Evolutionary conservation across 1,284 basidiomycete genomes (phyloP).

Genomic region (Cutaneotrichosporon sp.): DNA sequence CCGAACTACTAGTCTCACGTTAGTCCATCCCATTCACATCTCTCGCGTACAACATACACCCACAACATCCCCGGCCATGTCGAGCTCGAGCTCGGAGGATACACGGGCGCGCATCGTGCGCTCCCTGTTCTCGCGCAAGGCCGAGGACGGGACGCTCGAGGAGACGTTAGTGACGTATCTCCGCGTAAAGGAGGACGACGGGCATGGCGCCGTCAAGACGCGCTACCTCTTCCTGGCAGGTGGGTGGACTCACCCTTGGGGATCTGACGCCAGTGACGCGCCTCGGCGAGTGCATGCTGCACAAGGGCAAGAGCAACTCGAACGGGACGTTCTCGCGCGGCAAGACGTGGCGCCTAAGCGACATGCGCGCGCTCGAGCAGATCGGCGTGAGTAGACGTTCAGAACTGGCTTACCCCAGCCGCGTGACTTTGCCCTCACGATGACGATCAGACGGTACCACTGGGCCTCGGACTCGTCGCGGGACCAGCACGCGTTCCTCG

Average conservation of each 20-base stretch:
- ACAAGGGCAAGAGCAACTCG: constrained; percentile 95
- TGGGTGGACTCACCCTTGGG: constrained; percentile 57
- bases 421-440: constrained; percentile 72
- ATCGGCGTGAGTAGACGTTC: constrained; percentile 62
- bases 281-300: constrained; percentile 70
- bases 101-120: constrained; percentile 66
- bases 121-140: constrained; percentile 75
- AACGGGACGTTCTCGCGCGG: constrained; percentile 96
- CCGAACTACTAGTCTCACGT: neutral
- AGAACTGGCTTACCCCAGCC: constrained; percentile 55
- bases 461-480: constrained; percentile 76
- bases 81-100: constrained; percentile 9
- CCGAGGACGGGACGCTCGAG: constrained; percentile 62
- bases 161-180: constrained; percentile 81
- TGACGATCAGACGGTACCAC: constrained; percentile 74
- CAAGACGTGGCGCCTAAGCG: constrained; percentile 89
- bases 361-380: constrained; percentile 78
- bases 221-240: constrained; percentile 83
- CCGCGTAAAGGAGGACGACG: constrained; percentile 79
- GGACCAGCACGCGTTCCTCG: constrained; percentile 72
- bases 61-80: neutral
- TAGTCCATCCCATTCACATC: constrained; percentile 4
- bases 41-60: neutral
- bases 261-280: constrained; percentile 59
- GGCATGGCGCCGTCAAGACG: constrained; percentile 66